phyloP scores from a whole-genome alignment of 495 filamentous ascomycete genomes.

The Penicillium pancosmium region DNA sequence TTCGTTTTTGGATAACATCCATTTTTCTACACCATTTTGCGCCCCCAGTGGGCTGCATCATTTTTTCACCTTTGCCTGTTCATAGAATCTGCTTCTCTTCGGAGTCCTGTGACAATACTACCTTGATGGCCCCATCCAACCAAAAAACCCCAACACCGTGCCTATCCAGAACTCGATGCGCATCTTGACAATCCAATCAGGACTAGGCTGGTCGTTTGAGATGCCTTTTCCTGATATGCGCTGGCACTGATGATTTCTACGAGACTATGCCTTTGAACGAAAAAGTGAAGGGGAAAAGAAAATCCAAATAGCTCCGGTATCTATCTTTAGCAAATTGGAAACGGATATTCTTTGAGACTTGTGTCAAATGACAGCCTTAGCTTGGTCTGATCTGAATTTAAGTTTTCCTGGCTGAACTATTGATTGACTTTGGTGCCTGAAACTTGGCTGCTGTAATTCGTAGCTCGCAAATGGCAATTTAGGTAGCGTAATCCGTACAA shows the following conservation, averaged over 20 bases:
- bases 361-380: not conserved
- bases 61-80: constrained; percentile 17
- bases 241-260: constrained; percentile 5
- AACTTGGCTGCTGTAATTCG: not conserved
- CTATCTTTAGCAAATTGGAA: constrained; percentile 1
- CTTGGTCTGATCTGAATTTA: not conserved
- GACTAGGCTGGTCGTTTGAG: not conserved
- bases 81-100: constrained; percentile 24
- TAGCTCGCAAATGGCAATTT: not conserved
- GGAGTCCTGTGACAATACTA: constrained; percentile 28
- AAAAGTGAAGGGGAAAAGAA: not conserved
- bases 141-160: constrained; percentile 1
- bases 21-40: constrained; percentile 9
- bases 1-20: constrained; percentile 11
- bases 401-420: not conserved
- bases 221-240: not conserved
- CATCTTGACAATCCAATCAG: not conserved
- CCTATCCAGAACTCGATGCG: constrained; percentile 2
- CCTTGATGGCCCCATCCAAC: constrained; percentile 16
- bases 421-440: not conserved
- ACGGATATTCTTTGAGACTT: not conserved
- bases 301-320: not conserved
- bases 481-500: too few relatives aligned
- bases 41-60: constrained; percentile 22
- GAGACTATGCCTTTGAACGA: constrained; percentile 3